Evolutionary conservation across 148 eudicot species (phyloP).

Genomic region (Cornus suecica): DNA sequence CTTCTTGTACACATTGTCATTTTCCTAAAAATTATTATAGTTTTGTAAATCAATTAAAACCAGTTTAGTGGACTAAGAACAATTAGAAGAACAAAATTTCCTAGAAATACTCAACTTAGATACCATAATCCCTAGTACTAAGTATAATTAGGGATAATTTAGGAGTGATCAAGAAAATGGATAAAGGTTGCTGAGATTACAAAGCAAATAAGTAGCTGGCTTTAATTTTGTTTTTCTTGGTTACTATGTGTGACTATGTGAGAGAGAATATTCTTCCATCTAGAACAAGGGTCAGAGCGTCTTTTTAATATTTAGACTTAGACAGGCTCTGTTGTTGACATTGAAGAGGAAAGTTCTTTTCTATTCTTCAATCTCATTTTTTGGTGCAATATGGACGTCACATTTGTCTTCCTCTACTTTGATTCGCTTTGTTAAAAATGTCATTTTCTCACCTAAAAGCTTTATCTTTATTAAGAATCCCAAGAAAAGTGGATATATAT

Average conservation of each 20-base stretch:
- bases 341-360: neutral
- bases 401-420: neutral
- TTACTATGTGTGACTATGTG: neutral
- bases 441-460: neutral
- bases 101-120: neutral
- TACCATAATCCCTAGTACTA: neutral
- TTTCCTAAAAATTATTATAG: too few relatives aligned
- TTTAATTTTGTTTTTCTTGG: neutral
- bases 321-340: neutral
- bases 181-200: slow-evolving; percentile 7
- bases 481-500: too few relatives aligned
- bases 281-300: neutral
- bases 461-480: neutral
- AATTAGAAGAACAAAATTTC: neutral
- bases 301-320: neutral
- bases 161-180: neutral
- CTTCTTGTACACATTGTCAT: too few relatives aligned
- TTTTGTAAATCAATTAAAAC: too few relatives aligned
- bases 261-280: neutral
- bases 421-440: neutral
- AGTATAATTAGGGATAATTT: neutral
- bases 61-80: too few relatives aligned
- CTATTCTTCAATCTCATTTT: neutral
- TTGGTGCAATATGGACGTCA: too few relatives aligned
- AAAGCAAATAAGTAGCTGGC: neutral